Conservation (phyloP, 148 eudicot genomes). For the Camellia granthamiana region DNA sequence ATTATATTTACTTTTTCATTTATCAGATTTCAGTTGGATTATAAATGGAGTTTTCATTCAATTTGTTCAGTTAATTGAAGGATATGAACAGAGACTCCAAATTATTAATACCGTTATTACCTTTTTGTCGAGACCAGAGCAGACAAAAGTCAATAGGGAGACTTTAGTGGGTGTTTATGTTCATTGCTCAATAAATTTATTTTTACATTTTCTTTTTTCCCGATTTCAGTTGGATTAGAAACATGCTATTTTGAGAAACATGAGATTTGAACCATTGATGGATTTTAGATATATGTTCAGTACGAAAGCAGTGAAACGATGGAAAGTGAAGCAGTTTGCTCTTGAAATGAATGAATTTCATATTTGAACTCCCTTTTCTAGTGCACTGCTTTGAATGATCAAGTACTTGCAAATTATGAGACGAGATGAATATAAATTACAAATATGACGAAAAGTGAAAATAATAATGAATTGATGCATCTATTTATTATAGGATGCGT, state of each 20-base stretch:
- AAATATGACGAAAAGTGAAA: background rate
- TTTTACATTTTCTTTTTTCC: background rate
- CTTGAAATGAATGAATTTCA: background rate
- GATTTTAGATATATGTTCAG: background rate
- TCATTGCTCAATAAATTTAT: background rate
- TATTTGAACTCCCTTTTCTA: background rate
- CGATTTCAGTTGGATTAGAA: background rate
- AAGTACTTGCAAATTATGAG: background rate
- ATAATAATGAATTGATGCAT: background rate
- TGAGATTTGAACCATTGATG: background rate
- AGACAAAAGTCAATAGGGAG: background rate
- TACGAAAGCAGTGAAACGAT: background rate
- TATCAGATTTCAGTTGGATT: background rate
- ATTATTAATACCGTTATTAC: background rate
- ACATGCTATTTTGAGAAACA: background rate
- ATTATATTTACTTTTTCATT: background rate
- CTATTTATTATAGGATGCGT: background rate
- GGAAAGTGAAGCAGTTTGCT: background rate
- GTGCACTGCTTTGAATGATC: background rate
- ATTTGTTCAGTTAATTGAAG: background rate
- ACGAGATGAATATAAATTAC: background rate
- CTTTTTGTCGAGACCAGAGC: background rate
- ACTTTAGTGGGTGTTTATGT: background rate
- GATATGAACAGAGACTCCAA: background rate
- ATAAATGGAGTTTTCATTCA: background rate